phyloP scores from a whole-genome alignment of 108 stramenopile genomes.

The Mayamaea pseudoterrestris region DNA sequence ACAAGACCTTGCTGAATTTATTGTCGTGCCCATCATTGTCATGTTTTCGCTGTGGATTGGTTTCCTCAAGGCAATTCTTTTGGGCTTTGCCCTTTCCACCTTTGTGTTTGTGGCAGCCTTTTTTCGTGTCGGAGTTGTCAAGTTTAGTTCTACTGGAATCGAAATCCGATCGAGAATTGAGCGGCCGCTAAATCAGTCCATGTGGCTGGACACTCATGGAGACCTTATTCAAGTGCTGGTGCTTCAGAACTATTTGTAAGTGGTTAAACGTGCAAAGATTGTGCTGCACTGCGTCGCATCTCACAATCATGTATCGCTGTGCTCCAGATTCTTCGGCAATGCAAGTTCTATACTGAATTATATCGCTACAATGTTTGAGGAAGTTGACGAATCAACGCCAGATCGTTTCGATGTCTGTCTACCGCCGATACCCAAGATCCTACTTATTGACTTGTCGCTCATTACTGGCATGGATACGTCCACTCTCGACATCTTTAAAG shows the following conservation, averaged over 20 bases:
- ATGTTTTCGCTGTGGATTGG: constrained; percentile 35
- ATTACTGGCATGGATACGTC: constrained; percentile 64
- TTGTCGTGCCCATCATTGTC: constrained; percentile 62
- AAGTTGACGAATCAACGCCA: constrained; percentile 5
- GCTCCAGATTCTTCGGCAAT: constrained; percentile 85
- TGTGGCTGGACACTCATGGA: constrained; percentile 61
- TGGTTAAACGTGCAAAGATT: too few species aligned
- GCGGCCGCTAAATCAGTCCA: constrained; percentile 25
- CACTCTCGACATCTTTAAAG: constrained; percentile 48
- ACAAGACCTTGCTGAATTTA: constrained; percentile 37
- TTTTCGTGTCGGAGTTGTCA: constrained; percentile 56
- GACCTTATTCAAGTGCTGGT: constrained; percentile 58
- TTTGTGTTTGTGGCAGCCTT: constrained; percentile 70
- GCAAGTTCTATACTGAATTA: constrained; percentile 50
- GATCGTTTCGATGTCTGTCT: constrained; percentile 7
- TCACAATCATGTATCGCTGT: too few species aligned
- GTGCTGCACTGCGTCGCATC: too few species aligned
- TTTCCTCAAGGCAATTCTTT: constrained; percentile 40
- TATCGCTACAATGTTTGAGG: constrained; percentile 68
- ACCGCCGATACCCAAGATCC: constrained; percentile 46
- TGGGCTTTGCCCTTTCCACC: constrained; percentile 55
- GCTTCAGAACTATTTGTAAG: constrained; percentile 60
- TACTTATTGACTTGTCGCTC: constrained; percentile 53
- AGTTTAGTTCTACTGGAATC: constrained; percentile 49
- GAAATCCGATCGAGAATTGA: constrained; percentile 58